phyloP scores from a whole-genome alignment of 139 green algal genomes.

The Chlamydomonas asymmetrica region DNA sequence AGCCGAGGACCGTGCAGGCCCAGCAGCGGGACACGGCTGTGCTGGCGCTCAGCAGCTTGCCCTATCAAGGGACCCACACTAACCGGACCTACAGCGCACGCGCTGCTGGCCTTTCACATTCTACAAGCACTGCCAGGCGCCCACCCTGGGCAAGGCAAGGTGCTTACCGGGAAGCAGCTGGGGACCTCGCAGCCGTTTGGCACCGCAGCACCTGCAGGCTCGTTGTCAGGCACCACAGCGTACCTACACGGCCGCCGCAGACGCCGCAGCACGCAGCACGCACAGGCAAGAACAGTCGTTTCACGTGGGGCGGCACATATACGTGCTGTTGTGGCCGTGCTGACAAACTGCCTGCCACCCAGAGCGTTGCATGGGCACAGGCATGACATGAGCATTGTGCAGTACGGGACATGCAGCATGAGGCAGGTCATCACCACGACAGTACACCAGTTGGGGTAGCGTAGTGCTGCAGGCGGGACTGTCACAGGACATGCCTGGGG shows the following conservation, averaged over 20 bases:
- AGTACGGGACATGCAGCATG: background rate
- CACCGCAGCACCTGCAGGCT: too few relatives aligned
- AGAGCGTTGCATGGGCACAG: background rate
- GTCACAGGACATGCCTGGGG: background rate
- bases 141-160: too few relatives aligned
- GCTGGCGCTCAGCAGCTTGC: too few relatives aligned
- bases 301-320: background rate
- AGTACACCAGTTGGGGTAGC: background rate
- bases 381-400: background rate
- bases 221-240: constrained; percentile 17
- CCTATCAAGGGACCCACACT: too few relatives aligned
- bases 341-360: background rate
- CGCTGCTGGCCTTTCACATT: too few relatives aligned
- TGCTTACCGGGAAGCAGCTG: too few relatives aligned
- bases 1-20: too few relatives aligned
- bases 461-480: background rate
- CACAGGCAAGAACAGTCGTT: background rate
- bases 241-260: constrained; percentile 3
- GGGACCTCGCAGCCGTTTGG: too few relatives aligned
- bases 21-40: too few relatives aligned
- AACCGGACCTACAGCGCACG: too few relatives aligned
- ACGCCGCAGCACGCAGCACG: background rate
- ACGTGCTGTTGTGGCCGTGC: too few relatives aligned
- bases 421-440: background rate
- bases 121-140: too few relatives aligned